These are phyloP conservation scores for Cenchrus fungigraminus DNA, from an alignment of 176 grass and related monocot species.

Conservation along the genomic window DNA sequence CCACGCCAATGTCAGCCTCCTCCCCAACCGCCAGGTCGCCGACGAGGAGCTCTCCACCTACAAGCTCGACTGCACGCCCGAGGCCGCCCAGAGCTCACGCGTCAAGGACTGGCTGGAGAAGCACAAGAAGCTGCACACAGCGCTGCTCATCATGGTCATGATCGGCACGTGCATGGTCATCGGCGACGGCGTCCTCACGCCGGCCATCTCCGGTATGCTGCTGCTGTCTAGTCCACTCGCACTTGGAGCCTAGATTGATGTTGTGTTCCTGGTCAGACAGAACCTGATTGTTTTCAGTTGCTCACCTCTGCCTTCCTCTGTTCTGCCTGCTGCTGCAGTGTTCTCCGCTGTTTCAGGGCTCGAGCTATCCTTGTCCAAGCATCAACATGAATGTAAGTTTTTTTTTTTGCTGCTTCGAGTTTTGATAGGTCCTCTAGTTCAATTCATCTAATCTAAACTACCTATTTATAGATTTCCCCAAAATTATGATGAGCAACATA, in stretches of 20 bases:
- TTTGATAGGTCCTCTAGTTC: not conserved
- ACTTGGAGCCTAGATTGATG: not conserved
- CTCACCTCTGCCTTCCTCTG: conserved; percentile 1
- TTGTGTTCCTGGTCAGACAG: not conserved
- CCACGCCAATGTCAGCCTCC: conserved; percentile 93
- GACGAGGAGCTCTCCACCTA: conserved; percentile 96
- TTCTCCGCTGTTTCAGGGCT: conserved; percentile 98
- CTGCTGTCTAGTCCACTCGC: not conserved
- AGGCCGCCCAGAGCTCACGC: conserved; percentile 34
- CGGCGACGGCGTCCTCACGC: conserved; percentile 94
- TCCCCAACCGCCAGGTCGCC: conserved; percentile 88
- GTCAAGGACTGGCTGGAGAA: conserved; percentile 81
- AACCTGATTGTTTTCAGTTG: not conserved
- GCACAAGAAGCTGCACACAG: conserved; percentile 65
- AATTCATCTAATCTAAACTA: not conserved
- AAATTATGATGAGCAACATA: not conserved
- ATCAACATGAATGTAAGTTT: conserved; percentile 89
- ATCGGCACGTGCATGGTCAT: conserved; percentile 97
- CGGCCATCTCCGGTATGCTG: conserved; percentile 72
- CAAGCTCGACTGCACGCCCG: conserved; percentile 60
- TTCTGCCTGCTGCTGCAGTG: conserved; percentile 55
- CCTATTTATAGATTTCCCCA: not conserved
- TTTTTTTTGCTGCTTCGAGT: not conserved
- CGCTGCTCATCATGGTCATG: conserved; percentile 90
- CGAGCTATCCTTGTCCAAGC: conserved; percentile 84